Conservation (phyloP, 148 eudicot species). For the Camellia japonica region DNA sequence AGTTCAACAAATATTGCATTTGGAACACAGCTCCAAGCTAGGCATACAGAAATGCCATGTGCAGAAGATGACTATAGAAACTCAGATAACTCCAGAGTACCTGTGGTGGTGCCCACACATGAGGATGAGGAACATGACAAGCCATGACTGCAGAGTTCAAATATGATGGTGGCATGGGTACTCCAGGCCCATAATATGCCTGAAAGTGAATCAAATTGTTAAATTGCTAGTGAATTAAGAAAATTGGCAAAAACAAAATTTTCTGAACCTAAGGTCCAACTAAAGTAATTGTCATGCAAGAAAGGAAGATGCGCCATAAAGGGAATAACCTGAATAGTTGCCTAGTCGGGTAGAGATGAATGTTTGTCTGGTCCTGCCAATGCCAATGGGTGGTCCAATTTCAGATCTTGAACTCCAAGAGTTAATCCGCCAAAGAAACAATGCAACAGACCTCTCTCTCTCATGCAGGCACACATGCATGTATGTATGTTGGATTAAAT, state of each 20-base stretch:
- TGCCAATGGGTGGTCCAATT: constrained; percentile 5
- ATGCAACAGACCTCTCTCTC: not conserved
- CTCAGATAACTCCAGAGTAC: constrained; percentile 20
- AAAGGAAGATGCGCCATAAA: not conserved
- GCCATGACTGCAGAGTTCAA: constrained; percentile 42
- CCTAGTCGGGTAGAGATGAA: constrained; percentile 60
- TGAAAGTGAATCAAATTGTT: constrained; percentile 20
- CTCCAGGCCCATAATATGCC: constrained; percentile 57
- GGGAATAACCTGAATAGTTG: constrained; percentile 47
- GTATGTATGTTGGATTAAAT: not conserved
- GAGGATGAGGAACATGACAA: constrained; percentile 46
- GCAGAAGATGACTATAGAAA: not conserved
- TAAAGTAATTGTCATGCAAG: not conserved
- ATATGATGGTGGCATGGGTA: constrained; percentile 43
- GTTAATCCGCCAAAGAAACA: not conserved
- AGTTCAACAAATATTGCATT: not conserved
- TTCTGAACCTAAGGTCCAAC: not conserved
- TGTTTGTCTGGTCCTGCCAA: constrained; percentile 45
- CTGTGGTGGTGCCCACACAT: constrained; percentile 54
- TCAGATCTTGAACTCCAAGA: constrained; percentile 8
- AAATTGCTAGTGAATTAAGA: constrained; percentile 4
- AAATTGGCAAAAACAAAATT: not conserved
- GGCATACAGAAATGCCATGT: not conserved
- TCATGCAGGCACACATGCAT: too few relatives aligned
- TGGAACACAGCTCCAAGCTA: not conserved